phyloP scores from a whole-genome alignment of 352 stramenopile species.

The Phytopythium helicoides region DNA sequence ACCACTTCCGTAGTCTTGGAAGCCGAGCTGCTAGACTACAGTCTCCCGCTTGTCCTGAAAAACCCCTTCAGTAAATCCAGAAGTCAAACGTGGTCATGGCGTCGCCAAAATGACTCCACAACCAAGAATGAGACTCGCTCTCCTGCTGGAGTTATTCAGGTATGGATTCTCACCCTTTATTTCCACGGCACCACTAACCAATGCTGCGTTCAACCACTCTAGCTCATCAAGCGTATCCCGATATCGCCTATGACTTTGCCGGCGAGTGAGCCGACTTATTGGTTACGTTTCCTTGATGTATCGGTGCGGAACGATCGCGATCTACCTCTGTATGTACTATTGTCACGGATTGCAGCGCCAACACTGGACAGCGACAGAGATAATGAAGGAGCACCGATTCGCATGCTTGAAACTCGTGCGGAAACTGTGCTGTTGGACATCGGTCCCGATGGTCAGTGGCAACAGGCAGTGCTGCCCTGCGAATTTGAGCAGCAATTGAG shows the following conservation, averaged over 20 bases:
- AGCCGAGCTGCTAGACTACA: conserved; percentile 23
- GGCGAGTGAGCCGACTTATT: conserved; percentile 22
- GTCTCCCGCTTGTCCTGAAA: conserved; percentile 3
- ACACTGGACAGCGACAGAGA: conserved; percentile 15
- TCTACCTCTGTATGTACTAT: conserved; percentile 54
- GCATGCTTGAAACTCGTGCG: conserved; percentile 32
- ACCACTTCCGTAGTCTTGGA: conserved; percentile 24
- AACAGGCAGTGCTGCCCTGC: conserved; percentile 37
- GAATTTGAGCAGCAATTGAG: conserved; percentile 58
- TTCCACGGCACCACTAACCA: not conserved
- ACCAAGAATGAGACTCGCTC: not conserved
- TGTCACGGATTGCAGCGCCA: conserved; percentile 28
- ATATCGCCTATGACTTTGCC: conserved; percentile 7
- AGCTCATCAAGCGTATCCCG: conserved; percentile 7
- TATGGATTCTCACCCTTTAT: not conserved
- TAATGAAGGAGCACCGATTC: conserved; percentile 25
- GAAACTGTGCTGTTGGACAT: conserved; percentile 55
- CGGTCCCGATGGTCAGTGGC: conserved; percentile 62
- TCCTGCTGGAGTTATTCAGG: not conserved
- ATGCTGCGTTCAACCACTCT: not conserved
- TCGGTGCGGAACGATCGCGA: conserved; percentile 52
- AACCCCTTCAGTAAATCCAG: conserved; percentile 3
- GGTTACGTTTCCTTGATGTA: conserved; percentile 57
- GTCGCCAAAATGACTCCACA: not conserved
- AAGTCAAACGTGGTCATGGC: not conserved